These are phyloP conservation scores for Carex sylvatica DNA, from an alignment of 202 grass and related monocot species.

Conservation along the genomic window DNA sequence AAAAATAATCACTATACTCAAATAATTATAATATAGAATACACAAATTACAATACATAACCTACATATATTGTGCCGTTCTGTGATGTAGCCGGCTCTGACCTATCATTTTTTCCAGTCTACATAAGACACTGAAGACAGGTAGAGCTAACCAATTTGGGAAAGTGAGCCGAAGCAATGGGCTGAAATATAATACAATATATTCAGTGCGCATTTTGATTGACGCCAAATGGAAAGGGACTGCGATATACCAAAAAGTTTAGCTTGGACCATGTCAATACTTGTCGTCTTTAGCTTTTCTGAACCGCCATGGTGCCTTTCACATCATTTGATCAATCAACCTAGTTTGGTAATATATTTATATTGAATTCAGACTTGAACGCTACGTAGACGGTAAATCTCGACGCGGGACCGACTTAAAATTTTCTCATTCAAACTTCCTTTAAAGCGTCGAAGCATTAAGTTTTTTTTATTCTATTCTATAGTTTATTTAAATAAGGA, in stretches of 20 bases:
- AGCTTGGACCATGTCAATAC: not conserved
- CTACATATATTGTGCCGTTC: no score
- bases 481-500: no score
- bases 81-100: no score
- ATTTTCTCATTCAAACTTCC: no score
- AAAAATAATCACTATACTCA: no score
- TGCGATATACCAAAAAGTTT: not conserved
- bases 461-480: no score
- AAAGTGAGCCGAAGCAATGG: constrained; percentile 17
- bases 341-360: not conserved
- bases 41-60: no score
- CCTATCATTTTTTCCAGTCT: no score
- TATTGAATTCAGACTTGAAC: not conserved
- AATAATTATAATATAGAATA: no score
- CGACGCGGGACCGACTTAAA: not conserved
- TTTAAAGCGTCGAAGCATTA: no score
- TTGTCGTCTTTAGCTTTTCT: not conserved
- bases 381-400: not conserved
- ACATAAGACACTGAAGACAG: not conserved
- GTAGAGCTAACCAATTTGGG: not conserved
- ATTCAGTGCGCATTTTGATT: not conserved
- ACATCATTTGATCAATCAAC: not conserved
- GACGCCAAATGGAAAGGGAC: not conserved
- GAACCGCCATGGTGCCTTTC: not conserved
- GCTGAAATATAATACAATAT: not conserved